Conservation (phyloP, 257 asterid genomes). For the Orobanche coerulescens region DNA sequence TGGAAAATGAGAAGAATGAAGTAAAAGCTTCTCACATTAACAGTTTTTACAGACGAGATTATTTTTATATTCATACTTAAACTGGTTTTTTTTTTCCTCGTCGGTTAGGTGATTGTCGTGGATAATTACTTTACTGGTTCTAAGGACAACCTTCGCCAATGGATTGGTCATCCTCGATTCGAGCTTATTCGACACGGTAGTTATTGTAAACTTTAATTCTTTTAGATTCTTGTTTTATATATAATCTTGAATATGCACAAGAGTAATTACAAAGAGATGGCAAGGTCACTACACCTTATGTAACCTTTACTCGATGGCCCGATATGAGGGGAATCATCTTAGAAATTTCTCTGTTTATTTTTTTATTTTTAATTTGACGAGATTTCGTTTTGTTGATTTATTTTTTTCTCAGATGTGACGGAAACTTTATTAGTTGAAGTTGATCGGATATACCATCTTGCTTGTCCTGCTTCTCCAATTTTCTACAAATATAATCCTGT, state of each 20-base stretch:
- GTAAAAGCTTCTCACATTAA: constrained; percentile 30
- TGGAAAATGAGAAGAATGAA: constrained; percentile 96
- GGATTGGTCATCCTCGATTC: constrained; percentile 97
- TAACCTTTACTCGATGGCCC: not conserved
- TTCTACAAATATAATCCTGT: constrained; percentile 97
- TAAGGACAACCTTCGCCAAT: constrained; percentile 82
- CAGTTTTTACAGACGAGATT: not conserved
- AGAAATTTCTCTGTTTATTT: not conserved
- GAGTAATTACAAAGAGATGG: not conserved
- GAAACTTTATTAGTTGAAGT: constrained; percentile 82
- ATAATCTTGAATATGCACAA: not conserved
- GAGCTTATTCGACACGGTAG: constrained; percentile 98
- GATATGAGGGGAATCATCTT: not conserved
- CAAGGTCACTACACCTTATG: not conserved
- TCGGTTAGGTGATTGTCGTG: constrained; percentile 80
- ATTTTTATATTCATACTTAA: not conserved
- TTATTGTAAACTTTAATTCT: not conserved
- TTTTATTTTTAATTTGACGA: not conserved
- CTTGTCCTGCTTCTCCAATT: constrained; percentile 99
- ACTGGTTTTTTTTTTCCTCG: not conserved
- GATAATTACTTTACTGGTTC: constrained; percentile 96
- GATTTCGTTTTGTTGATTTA: not conserved
- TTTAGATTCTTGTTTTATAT: not conserved
- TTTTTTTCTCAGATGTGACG: constrained; percentile 61
- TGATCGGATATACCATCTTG: constrained; percentile 95